Percentiles rank a stretch among this genome's conserved stretches.
Conservation (phyloP, 1,284 basidiomycete species). For the Sanghuangporus weigelae region DNA sequence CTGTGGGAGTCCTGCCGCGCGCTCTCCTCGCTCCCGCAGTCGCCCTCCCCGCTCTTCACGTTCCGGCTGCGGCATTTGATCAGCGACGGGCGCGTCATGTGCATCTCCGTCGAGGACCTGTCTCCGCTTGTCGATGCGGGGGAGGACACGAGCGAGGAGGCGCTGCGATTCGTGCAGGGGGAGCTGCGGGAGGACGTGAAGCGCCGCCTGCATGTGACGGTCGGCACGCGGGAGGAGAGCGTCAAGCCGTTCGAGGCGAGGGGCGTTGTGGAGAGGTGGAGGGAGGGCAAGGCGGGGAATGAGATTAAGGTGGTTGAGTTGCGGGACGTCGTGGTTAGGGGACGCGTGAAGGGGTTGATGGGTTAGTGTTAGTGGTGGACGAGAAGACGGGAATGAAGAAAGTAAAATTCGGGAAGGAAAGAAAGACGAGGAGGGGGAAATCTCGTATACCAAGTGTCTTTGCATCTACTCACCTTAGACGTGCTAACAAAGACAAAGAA, state of each 20-base stretch:
- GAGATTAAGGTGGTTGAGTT: slow-evolving; percentile 32
- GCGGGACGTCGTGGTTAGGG: slow-evolving; percentile 32
- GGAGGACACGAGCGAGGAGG: slow-evolving; percentile 33
- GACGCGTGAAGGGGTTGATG: slow-evolving; percentile 36
- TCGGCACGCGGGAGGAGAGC: slow-evolving; percentile 61
- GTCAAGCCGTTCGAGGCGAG: slow-evolving; percentile 72
- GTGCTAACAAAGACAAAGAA: no score
- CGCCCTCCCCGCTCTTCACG: slow-evolving; percentile 46
- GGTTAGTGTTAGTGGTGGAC: neutral
- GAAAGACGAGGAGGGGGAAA: no score
- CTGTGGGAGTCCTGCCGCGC: slow-evolving; percentile 66
- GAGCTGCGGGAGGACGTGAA: slow-evolving; percentile 44
- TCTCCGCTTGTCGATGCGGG: slow-evolving; percentile 30
- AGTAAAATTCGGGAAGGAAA: no score
- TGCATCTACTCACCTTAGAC: no score
- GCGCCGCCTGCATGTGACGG: slow-evolving; percentile 76
- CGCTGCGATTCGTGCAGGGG: slow-evolving; percentile 40
- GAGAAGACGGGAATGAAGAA: neutral
- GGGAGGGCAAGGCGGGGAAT: slow-evolving; percentile 29
- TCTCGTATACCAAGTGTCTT: no score
- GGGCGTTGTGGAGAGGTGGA: slow-evolving; percentile 55
- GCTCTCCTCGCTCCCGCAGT: slow-evolving; percentile 37
- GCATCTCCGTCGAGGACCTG: slow-evolving; percentile 59
- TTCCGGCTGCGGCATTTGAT: slow-evolving; percentile 63
- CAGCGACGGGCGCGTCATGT: slow-evolving; percentile 82